Conservation (phyloP, 78 protist genomes). For the slime mould (Dictyostelium discoideum) region dicty_2.7 NC_007089.4:3748001-3748500, state of each 20-base stretch:
- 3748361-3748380: neutral
- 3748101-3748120: neutral
- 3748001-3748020: neutral
- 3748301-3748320: neutral
- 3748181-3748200: neutral
- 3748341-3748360: neutral
- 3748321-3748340: neutral
- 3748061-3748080: neutral
- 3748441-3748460: neutral
- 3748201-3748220: no score
- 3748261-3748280: neutral
- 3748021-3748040: neutral
- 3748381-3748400: neutral
- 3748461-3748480: neutral
- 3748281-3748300: neutral
- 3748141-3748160: neutral
- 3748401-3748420: neutral
- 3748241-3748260: neutral
- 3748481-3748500: no score
- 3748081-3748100: neutral
- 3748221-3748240: neutral
- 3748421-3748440: neutral
- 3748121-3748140: neutral
- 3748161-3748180: neutral
- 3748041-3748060: neutral